Evolutionary conservation across 164 flowering plant species (phyloP).

Genomic region (Nymphaea thermarum): DNA sequence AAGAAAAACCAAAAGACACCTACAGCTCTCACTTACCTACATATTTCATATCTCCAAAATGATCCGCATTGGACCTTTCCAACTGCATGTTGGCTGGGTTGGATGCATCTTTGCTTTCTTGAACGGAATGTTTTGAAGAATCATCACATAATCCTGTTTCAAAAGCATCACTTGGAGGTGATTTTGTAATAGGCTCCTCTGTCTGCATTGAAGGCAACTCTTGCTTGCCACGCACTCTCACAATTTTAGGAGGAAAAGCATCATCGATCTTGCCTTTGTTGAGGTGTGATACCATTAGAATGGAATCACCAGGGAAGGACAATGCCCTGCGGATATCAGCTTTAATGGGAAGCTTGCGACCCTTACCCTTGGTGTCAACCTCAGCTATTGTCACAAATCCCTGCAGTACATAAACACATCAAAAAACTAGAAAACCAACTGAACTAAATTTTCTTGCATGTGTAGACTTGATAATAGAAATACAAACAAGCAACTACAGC

Average conservation of each 20-base stretch:
- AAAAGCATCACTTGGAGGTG: slow-evolving; percentile 13
- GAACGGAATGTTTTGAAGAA: slow-evolving; percentile 4
- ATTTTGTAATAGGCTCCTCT: slow-evolving; percentile 11
- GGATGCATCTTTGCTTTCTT: slow-evolving; percentile 1
- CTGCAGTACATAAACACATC: slow-evolving; percentile 22
- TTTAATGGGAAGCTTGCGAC: slow-evolving; percentile 59
- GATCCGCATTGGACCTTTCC: not conserved
- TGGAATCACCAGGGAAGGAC: slow-evolving; percentile 90
- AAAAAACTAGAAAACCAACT: too few species aligned
- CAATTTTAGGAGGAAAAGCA: slow-evolving; percentile 13
- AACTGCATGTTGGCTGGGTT: not conserved
- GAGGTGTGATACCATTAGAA: slow-evolving; percentile 78
- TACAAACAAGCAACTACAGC: too few species aligned
- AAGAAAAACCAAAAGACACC: not conserved
- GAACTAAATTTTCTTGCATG: too few species aligned
- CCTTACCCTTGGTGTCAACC: slow-evolving; percentile 62
- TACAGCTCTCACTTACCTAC: not conserved
- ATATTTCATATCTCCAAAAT: not conserved
- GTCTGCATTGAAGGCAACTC: not conserved
- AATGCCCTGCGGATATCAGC: slow-evolving; percentile 62
- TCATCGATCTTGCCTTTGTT: slow-evolving; percentile 11
- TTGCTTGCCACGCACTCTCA: slow-evolving; percentile 4
- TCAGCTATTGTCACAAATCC: slow-evolving; percentile 69
- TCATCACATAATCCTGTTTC: slow-evolving; percentile 5
- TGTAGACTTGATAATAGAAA: too few species aligned